Evolutionary conservation across 2,329 filamentous ascomycete species (phyloP).

Genomic region (Arthrobotrys musiformis): DNA sequence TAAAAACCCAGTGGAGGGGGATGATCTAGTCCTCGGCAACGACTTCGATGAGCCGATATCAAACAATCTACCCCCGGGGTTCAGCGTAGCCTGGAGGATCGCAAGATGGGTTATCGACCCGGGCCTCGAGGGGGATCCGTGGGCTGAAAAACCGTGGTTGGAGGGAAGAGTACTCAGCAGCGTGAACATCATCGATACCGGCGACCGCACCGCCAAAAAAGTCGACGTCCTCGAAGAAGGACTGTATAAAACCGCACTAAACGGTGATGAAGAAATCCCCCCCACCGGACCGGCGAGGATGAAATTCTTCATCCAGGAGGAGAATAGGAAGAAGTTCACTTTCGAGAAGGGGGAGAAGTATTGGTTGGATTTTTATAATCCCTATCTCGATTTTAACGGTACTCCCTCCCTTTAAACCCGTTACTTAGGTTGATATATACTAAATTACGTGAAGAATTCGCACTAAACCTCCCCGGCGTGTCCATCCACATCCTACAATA

Average conservation of each 20-base stretch:
- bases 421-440: neutral
- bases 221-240: conserved; percentile 62
- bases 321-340: conserved; percentile 68
- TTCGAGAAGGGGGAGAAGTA: conserved; percentile 74
- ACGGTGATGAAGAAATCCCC: conserved; percentile 4
- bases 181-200: conserved; percentile 80
- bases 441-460: conserved; percentile 68
- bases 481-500: conserved; percentile 78
- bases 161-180: conserved; percentile 84
- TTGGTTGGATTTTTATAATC: conserved; percentile 83
- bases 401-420: conserved; percentile 52
- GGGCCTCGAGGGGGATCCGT: conserved; percentile 86
- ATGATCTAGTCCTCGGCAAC: conserved; percentile 89
- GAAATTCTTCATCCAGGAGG: conserved; percentile 71
- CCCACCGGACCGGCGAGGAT: conserved; percentile 63
- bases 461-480: conserved; percentile 77
- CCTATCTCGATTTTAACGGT: conserved; percentile 87
- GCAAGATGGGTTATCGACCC: conserved; percentile 93
- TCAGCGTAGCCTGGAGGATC: conserved; percentile 83
- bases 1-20: conserved; percentile 69
- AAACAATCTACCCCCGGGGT: conserved; percentile 84
- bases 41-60: conserved; percentile 93
- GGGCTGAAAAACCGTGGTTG: conserved; percentile 84
- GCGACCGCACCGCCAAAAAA: conserved; percentile 63
- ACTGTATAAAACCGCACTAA: conserved; percentile 60